phyloP scores from a whole-genome alignment of 2,329 filamentous ascomycete genomes.

The Fusarium penzigii region DNA sequence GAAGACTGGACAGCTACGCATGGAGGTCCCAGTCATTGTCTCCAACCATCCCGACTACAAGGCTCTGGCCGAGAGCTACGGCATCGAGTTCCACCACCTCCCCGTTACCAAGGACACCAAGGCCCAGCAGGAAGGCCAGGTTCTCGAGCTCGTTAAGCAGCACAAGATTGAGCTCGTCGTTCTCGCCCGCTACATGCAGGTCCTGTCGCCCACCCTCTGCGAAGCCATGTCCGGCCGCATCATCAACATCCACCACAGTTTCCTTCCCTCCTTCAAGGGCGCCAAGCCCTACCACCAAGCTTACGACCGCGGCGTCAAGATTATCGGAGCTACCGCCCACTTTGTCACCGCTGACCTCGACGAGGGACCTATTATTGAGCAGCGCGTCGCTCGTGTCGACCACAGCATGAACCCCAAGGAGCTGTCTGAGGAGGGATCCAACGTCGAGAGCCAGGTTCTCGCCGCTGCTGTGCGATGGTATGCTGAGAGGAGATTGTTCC shows the following conservation, averaged over 20 bases:
- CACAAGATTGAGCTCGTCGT: conserved; percentile 77
- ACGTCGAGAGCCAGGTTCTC: conserved; percentile 81
- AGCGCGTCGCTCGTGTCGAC: conserved; percentile 75
- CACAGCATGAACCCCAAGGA: conserved; percentile 76
- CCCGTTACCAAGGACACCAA: conserved; percentile 81
- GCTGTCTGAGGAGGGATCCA: conserved; percentile 77
- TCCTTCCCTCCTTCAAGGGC: conserved; percentile 85
- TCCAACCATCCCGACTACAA: conserved; percentile 80
- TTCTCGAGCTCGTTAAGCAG: conserved; percentile 69
- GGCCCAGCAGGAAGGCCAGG: conserved; percentile 67
- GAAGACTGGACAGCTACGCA: conserved; percentile 70
- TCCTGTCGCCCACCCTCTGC: conserved; percentile 74
- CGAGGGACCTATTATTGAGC: conserved; percentile 87
- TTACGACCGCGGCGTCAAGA: conserved; percentile 84
- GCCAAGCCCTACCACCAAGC: conserved; percentile 88
- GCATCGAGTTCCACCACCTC: conserved; percentile 77
- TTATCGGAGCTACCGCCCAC: conserved; percentile 83
- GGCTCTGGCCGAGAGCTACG: conserved; percentile 69
- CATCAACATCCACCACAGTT: conserved; percentile 91
- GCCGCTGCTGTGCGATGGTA: conserved; percentile 84
- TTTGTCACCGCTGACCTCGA: conserved; percentile 85
- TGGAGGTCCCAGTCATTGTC: conserved; percentile 76
- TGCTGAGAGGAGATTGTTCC: conserved; percentile 73
- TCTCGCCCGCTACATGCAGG: conserved; percentile 85
- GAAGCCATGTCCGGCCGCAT: conserved; percentile 79